Base-by-base conservation (phyloP, 441 rosid species). In the Viola pubescens region DNA sequence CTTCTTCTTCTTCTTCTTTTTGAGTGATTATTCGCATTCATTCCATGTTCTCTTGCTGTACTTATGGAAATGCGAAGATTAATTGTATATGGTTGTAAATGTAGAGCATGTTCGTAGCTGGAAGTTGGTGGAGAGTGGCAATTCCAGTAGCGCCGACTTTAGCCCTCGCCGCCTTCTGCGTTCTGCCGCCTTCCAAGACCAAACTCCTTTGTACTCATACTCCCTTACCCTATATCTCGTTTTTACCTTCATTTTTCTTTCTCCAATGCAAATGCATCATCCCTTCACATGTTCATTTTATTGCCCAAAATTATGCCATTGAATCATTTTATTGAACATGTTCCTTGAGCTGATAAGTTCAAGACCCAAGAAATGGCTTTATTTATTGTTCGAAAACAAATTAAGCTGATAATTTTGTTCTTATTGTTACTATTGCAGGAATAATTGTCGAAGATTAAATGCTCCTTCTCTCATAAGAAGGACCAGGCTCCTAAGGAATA, bases 401-500 rank as follows among this genome's bases (percentile, higher is more conserved):
- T 38, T 51, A 6, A 34, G 57, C 61, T 63, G 19, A 60, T 50
- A 43, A 46, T 52, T 58, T 63, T 56, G 37, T 39, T 10, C 37
- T 43, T 59, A 10, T 57, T 44, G 9, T 54, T 53, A 37, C 58
- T 43, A 51, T 47, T 54, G 46, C 79, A 83, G 86, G 83, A 70
- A 72, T 61, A 79, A 79, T 50, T 65, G 68, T 60, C 69, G 65
- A 37, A 83, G 78, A 60, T 41, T 73, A 56, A 73, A 61, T 10
- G 60, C 48, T 48, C 73, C 73, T 59, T 71, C 69, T 42, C 37
- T 70, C 5, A 57, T 68, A 9, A 61, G 73, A 52, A 82, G 75
- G 62, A 79, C 69, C 45, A 50, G 60, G 72, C 58, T 60, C 9
- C 48, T 63, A 63, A 83, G 70, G 83, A 85, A 70, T 64, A 79